A percentile compares a stretch with the other conserved stretches of the same genome.
Conservation (phyloP, 2,329 filamentous ascomycete genomes). For the Dryadomyces quercus-mongolicae region DNA sequence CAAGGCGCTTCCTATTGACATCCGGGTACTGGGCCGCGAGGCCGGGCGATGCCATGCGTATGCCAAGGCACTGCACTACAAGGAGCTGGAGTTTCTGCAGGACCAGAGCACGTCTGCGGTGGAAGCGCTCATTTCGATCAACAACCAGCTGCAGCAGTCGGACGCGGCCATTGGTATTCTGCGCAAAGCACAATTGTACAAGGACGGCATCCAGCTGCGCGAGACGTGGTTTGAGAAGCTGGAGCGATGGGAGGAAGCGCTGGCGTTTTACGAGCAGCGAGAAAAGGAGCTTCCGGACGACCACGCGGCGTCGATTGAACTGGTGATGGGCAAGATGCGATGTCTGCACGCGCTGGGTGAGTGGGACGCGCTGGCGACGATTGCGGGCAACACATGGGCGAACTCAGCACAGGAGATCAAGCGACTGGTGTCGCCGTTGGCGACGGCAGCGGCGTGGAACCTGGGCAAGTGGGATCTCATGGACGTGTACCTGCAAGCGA, state of each 20-base stretch:
- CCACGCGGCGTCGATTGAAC: slow-evolving; percentile 61
- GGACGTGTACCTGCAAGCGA: slow-evolving; percentile 91
- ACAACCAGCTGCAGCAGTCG: slow-evolving; percentile 97
- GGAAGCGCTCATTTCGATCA: slow-evolving; percentile 96
- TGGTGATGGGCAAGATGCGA: slow-evolving; percentile 99
- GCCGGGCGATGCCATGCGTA: slow-evolving; percentile 96
- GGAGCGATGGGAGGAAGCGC: slow-evolving; percentile 93
- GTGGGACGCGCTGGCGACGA: slow-evolving; percentile 82
- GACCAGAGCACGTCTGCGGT: slow-evolving; percentile 94
- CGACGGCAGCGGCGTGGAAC: slow-evolving; percentile 93
- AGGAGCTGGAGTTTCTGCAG: slow-evolving; percentile 94
- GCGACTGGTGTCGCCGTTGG: slow-evolving; percentile 81
- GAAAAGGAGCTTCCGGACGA: slow-evolving; percentile 55
- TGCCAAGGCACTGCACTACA: slow-evolving; percentile 96
- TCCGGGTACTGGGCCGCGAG: slow-evolving; percentile 84
- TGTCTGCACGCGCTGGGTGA: slow-evolving; percentile 94
- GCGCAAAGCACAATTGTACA: slow-evolving; percentile 88
- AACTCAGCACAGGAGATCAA: slow-evolving; percentile 81
- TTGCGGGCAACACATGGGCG: slow-evolving; percentile 89
- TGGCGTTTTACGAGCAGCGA: slow-evolving; percentile 81
- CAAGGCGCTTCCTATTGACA: slow-evolving; percentile 95
- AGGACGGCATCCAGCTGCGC: slow-evolving; percentile 82
- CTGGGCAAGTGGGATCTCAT: slow-evolving; percentile 95
- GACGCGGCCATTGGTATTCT: slow-evolving; percentile 97
- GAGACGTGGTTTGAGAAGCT: slow-evolving; percentile 99